Evolutionary conservation across 169 alveolate genomes (phyloP).

Genomic region (Eimeria maxima): DNA sequence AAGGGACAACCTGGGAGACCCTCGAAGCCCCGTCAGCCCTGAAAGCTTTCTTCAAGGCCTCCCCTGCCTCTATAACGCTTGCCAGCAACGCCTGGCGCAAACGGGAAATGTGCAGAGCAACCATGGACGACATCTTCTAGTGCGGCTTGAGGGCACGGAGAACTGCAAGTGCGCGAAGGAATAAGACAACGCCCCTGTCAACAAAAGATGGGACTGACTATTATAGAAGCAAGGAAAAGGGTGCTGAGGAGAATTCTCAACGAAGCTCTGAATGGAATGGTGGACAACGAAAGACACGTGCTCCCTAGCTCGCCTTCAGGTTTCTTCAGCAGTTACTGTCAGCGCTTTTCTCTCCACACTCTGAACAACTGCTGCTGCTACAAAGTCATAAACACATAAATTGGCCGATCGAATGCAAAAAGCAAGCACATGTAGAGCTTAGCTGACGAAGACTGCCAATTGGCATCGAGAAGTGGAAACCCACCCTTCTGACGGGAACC

Average conservation of each 20-base stretch:
- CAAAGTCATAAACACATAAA: not conserved
- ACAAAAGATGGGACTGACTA: not conserved
- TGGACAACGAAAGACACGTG: not conserved
- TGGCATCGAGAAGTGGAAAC: conserved; percentile 20
- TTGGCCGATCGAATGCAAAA: not conserved
- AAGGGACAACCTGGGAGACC: conserved; percentile 12
- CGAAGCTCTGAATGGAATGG: not conserved
- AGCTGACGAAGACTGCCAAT: not conserved
- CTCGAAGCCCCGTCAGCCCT: conserved; percentile 31
- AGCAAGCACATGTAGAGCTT: not conserved
- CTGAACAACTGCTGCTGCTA: not conserved
- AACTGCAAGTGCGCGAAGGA: not conserved
- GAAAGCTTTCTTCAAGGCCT: conserved; percentile 22
- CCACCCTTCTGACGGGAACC: not conserved
- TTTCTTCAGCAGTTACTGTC: not conserved
- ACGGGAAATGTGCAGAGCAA: conserved; percentile 16
- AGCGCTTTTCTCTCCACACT: not conserved
- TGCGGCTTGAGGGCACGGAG: not conserved
- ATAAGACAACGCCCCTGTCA: not conserved
- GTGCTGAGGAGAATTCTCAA: not conserved
- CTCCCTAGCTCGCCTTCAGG: not conserved
- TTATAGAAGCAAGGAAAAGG: not conserved
- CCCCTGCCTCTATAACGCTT: conserved; percentile 14
- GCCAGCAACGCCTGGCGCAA: conserved; percentile 33
- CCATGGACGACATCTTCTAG: not conserved